Evolutionary conservation across 352 stramenopile genomes (phyloP).

Genomic region (Globisporangium parvum): DNA sequence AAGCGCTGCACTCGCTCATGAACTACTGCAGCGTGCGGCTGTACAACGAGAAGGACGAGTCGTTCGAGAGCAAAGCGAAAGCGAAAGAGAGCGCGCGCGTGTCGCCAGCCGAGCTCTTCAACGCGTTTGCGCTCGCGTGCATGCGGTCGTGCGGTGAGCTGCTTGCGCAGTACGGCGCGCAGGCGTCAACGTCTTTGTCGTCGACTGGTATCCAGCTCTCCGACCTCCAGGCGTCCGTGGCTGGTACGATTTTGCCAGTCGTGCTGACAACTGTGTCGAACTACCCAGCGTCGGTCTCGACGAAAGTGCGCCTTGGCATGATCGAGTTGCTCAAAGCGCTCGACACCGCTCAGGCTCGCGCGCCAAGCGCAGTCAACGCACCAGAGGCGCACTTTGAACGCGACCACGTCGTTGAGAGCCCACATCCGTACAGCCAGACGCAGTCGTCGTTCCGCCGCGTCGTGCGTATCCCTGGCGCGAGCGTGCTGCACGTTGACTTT

Average conservation of each 20-base stretch:
- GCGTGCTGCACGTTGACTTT: slow-evolving; percentile 59
- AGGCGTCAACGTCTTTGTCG: not conserved
- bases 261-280: slow-evolving; percentile 40
- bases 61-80: slow-evolving; percentile 13
- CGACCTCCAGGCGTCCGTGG: slow-evolving; percentile 23
- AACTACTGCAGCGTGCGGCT: slow-evolving; percentile 40
- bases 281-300: slow-evolving; percentile 25
- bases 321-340: slow-evolving; percentile 26
- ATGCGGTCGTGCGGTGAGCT: slow-evolving; percentile 29
- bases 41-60: slow-evolving; percentile 22
- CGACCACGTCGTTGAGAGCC: slow-evolving; percentile 48
- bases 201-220: not conserved
- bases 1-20: slow-evolving; percentile 36
- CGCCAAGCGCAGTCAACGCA: not conserved
- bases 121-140: slow-evolving; percentile 33
- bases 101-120: slow-evolving; percentile 26
- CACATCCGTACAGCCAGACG: slow-evolving; percentile 57
- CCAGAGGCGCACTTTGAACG: slow-evolving; percentile 28
- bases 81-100: slow-evolving; percentile 6
- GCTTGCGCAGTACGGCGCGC: slow-evolving; percentile 4
- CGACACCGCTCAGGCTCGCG: slow-evolving; percentile 12
- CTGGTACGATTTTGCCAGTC: slow-evolving; percentile 41
- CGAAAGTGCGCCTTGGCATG: slow-evolving; percentile 18
- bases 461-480: slow-evolving; percentile 46
- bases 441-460: slow-evolving; percentile 57